A percentile compares a stretch with the other conserved stretches of the same genome.
Conservation (phyloP, 2,329 filamentous ascomycete genomes). For the Alternaria sp. region DNA sequence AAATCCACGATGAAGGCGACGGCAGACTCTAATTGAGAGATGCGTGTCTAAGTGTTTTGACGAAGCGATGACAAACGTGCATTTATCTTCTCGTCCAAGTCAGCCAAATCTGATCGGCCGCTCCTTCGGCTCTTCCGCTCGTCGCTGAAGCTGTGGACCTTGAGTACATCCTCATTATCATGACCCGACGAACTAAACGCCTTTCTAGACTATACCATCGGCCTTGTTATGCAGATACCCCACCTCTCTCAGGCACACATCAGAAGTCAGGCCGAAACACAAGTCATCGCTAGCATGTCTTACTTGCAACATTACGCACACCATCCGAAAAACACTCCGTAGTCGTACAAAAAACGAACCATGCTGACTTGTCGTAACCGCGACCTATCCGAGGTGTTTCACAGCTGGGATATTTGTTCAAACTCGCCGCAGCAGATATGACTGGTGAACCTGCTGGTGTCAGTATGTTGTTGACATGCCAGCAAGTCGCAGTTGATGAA, state of each 20-base stretch:
- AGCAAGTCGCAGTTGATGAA: not conserved
- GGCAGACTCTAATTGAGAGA: no score
- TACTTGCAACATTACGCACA: not conserved
- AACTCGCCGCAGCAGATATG: not conserved
- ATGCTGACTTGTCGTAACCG: not conserved
- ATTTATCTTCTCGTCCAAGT: no score
- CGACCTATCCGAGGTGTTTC: not conserved
- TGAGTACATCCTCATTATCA: not conserved
- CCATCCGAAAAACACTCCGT: no score
- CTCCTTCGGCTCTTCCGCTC: no score
- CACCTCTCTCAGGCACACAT: no score
- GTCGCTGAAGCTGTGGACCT: no score
- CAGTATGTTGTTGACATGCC: not conserved
- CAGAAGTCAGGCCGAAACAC: no score
- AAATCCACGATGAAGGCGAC: fast-evolving
- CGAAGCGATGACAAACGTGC: no score
- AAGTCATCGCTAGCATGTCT: no score
- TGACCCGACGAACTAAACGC: not conserved
- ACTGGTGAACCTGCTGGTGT: fast-evolving
- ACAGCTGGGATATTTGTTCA: fast-evolving
- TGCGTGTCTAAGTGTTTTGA: no score
- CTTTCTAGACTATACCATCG: no score
- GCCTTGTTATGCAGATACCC: not conserved
- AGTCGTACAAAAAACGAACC: not conserved
- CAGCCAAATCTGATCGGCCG: fast-evolving